Evolutionary conservation across 169 alveolate genomes (phyloP).

Genomic region (Eimeria zaria): DNA sequence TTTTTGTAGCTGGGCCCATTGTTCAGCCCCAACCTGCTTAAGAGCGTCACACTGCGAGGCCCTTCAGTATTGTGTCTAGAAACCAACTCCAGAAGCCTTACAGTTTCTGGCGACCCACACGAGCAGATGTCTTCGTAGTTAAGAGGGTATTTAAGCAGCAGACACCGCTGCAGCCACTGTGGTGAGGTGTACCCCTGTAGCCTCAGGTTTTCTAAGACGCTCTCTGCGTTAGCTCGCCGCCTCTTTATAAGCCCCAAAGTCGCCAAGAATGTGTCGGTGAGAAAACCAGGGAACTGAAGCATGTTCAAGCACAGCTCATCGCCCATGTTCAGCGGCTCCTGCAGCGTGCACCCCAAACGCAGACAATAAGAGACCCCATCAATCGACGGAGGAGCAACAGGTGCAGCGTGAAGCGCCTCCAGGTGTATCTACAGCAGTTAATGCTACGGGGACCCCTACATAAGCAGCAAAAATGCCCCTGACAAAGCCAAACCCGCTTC

Average conservation of each 20-base stretch:
- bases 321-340: constrained; percentile 33
- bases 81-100: constrained; percentile 43
- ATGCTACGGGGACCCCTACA: background rate
- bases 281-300: constrained; percentile 53
- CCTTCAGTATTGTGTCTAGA: constrained; percentile 34
- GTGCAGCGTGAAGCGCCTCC: background rate
- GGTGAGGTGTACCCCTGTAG: constrained; percentile 75
- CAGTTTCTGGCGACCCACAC: constrained; percentile 24
- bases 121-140: constrained; percentile 57
- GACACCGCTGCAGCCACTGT: constrained; percentile 63
- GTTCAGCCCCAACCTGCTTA: constrained; percentile 1
- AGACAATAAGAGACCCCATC: background rate
- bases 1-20: constrained; percentile 14
- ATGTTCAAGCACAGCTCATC: constrained; percentile 71
- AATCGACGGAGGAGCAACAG: background rate
- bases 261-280: constrained; percentile 38
- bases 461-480: no score
- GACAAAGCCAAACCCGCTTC: background rate
- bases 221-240: constrained; percentile 61
- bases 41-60: constrained; percentile 17
- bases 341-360: background rate
- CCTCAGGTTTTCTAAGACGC: constrained; percentile 21
- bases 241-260: constrained; percentile 44
- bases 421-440: background rate
- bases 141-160: constrained; percentile 37